Percentiles rank a stretch among this genome's conserved stretches.
phyloP scores from a whole-genome alignment of 2,329 filamentous ascomycete species.

The Hirsutella rhossiliensis region DNA sequence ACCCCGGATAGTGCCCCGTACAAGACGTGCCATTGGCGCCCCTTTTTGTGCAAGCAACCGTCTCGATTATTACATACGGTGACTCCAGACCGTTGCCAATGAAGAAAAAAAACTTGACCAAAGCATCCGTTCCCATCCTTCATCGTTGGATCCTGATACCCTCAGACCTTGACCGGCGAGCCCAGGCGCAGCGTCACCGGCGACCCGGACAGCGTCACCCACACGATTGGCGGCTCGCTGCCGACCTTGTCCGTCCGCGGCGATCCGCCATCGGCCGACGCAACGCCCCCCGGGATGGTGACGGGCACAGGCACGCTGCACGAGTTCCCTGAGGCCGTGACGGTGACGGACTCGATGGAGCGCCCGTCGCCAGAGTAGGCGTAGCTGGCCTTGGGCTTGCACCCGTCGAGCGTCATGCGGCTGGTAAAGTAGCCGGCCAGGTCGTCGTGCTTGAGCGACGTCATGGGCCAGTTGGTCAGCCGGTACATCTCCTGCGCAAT shows the following conservation, averaged over 20 bases:
- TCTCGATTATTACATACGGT: too few species aligned
- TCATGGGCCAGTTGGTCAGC: constrained; percentile 20
- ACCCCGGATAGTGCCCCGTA: too few species aligned
- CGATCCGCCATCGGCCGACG: constrained; percentile 28
- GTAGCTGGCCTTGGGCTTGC: constrained; percentile 36
- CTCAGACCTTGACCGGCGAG: not conserved
- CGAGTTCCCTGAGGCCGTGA: constrained; percentile 34
- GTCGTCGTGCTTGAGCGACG: constrained; percentile 26
- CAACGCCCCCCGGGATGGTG: constrained; percentile 33
- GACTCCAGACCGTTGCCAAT: too few species aligned
- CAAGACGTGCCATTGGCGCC: too few species aligned
- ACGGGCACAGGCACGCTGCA: constrained; percentile 41
- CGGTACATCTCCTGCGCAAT: constrained; percentile 40
- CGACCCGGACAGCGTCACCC: constrained; percentile 31
- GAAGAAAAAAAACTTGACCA: not conserved
- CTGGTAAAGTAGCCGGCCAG: constrained; percentile 36
- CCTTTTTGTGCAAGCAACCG: too few species aligned
- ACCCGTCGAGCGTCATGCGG: constrained; percentile 39
- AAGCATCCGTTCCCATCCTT: not conserved
- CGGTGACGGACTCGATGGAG: constrained; percentile 35
- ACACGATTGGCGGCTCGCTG: constrained; percentile 38
- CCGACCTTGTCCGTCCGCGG: constrained; percentile 37
- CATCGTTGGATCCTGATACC: too few species aligned
- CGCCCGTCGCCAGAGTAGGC: constrained; percentile 26
- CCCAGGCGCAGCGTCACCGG: constrained; percentile 27